These are phyloP conservation scores for Sporobolomyces pararoseus DNA, from an alignment of 768 basidiomycete species.

Conservation along the genomic window DNA sequence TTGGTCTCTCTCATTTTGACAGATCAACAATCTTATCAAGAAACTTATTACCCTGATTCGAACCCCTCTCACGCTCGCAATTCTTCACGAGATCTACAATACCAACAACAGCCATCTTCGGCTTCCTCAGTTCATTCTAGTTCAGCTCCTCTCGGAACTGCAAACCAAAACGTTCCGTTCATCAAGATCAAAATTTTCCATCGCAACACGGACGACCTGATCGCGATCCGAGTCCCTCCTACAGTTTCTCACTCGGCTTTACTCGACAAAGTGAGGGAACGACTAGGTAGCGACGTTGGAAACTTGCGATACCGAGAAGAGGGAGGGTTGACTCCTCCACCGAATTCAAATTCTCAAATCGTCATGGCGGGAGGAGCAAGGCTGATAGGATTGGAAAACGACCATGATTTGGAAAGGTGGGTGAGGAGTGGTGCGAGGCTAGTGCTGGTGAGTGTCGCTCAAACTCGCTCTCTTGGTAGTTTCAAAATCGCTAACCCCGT, in stretches of 20 bases:
- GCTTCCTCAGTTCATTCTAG: no score
- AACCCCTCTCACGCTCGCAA: background rate
- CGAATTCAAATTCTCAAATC: slow-evolving; percentile 25
- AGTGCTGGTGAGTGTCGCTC: slow-evolving; percentile 36
- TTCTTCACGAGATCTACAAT: slow-evolving; percentile 5
- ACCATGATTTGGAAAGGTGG: slow-evolving; percentile 45
- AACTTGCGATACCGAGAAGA: slow-evolving; percentile 59
- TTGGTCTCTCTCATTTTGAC: no score
- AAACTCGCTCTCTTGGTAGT: background rate
- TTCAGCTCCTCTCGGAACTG: slow-evolving; percentile 29
- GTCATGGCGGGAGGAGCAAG: slow-evolving; percentile 40
- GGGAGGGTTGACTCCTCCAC: slow-evolving; percentile 12
- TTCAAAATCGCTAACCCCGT: no score
- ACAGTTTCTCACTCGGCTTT: slow-evolving; percentile 78
- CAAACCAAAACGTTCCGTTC: slow-evolving; percentile 58
- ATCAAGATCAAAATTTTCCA: slow-evolving; percentile 99
- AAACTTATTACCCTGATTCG: slow-evolving; percentile 5
- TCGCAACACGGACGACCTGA: slow-evolving; percentile 84
- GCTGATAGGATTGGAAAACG: slow-evolving; percentile 37
- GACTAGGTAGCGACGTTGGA: slow-evolving; percentile 70
- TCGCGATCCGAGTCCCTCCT: slow-evolving; percentile 95
- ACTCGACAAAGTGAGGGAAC: slow-evolving; percentile 83
- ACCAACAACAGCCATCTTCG: background rate
- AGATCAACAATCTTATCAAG: slow-evolving; percentile 15
- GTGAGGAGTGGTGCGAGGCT: slow-evolving; percentile 41